Percentiles rank a stretch among this genome's conserved stretches.
phyloP scores from a whole-genome alignment of 108 stramenopile genomes.

The Pseudonitzschia multiseries region DNA sequence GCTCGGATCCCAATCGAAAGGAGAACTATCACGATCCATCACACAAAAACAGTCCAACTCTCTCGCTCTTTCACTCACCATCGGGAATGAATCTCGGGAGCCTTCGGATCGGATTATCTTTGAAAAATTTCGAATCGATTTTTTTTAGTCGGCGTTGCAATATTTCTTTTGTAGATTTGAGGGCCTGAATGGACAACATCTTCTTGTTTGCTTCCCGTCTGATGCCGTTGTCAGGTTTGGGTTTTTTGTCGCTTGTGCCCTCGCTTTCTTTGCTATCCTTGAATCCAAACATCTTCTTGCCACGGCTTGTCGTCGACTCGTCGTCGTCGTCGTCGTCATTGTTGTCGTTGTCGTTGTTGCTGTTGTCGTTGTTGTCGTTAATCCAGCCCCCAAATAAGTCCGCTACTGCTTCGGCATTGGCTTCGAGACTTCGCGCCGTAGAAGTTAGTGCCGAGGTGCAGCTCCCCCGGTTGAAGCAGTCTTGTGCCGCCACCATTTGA shows the following conservation, averaged over 20 bases:
- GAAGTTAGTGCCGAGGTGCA: not conserved
- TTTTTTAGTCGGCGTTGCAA: not conserved
- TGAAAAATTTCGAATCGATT: conserved; percentile 9
- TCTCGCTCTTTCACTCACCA: not conserved
- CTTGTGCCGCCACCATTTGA: not conserved
- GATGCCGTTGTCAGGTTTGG: not conserved
- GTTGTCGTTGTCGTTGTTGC: not conserved
- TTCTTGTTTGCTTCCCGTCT: too few relatives aligned
- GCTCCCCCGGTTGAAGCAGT: not conserved
- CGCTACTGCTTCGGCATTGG: not conserved
- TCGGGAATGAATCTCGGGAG: conserved; percentile 8
- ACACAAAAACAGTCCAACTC: not conserved
- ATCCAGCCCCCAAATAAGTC: not conserved
- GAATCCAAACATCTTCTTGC: too few relatives aligned
- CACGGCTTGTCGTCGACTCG: not conserved
- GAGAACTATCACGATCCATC: not conserved
- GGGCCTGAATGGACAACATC: too few relatives aligned
- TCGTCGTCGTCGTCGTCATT: not conserved
- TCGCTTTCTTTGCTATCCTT: too few relatives aligned
- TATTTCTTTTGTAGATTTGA: not conserved
- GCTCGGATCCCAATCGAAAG: too few relatives aligned
- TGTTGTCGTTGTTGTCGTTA: not conserved
- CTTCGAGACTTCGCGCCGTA: not conserved
- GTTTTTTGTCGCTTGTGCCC: too few relatives aligned
- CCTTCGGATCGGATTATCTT: conserved; percentile 3